These are phyloP conservation scores for Oldenlandia corymbosa DNA, from an alignment of 257 asterid genomes.

Conservation along the genomic window DNA sequence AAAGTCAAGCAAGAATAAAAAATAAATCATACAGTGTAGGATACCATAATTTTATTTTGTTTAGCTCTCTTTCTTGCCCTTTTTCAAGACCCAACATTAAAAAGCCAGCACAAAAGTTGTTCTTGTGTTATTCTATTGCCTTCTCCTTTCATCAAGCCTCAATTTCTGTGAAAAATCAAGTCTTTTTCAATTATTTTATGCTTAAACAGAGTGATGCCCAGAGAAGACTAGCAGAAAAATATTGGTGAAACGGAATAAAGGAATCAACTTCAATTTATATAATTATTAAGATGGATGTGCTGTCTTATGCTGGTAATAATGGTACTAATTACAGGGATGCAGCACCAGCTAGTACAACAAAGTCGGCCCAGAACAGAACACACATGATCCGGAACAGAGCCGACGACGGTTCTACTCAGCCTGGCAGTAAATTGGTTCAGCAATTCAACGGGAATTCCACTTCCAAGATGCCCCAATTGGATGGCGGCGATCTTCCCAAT, in stretches of 20 bases:
- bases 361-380: conserved; percentile 11
- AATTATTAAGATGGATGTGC: conserved; percentile 13
- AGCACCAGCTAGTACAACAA: neutral
- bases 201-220: neutral
- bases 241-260: neutral
- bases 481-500: conserved; percentile 17
- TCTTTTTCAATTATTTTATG: too few relatives aligned
- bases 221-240: neutral
- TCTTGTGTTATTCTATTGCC: too few relatives aligned
- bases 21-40: too few relatives aligned
- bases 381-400: conserved; percentile 1
- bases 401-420: neutral
- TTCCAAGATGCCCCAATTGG: neutral
- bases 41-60: neutral
- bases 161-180: neutral
- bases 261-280: neutral
- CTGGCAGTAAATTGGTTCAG: neutral
- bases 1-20: conserved; percentile 7
- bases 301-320: conserved; percentile 19
- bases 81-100: neutral
- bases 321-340: conserved; percentile 10
- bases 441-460: neutral
- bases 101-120: neutral
- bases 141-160: neutral
- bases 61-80: neutral